Base-by-base conservation (phyloP, 345 rosid species). In the Pistacia integerrima region DNA sequence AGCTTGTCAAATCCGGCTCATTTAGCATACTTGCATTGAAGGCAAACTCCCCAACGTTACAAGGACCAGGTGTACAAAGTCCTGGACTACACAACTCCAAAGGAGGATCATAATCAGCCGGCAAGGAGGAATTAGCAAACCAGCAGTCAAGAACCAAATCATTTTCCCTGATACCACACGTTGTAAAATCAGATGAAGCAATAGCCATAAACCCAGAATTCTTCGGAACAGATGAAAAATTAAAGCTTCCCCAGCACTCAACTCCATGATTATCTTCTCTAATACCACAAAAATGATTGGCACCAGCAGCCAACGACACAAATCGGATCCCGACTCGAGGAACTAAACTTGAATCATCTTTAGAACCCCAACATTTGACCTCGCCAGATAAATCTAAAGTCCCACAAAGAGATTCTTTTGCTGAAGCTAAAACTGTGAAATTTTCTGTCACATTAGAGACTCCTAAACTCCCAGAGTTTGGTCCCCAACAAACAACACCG, bases 81-180 rank as follows among this genome's bases (percentile, higher is more conserved):
- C 99, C 98, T 2, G 98, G 99, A 83, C 98, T 93, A 70, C 97
- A 93, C 69, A 95, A 76, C 78, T 93, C 93, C 72, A 93, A 68
- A 1, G 99, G 99, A 74, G 98, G 98, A 82, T 86, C 88, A 35
- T 85, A 92, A 75, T 85, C 93, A 5, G 83, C 67, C 0, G 81
- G 81, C 0, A 82, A 77, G 10, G 88, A 83, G 12, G 85, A 88
- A 74, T 88, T 79, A 38, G 81, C 80, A 75, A 86, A 79, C 99
- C 99, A 96, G 58, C 97, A 93, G 82, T 91, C 97, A 56, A 91
- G 88, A 79, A 96, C 94, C 74, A 96, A 82, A 78, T 96, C 98
- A 73, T 79, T 87, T 84, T 93, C 99, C 82, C 92, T 79, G 1
- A 92, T 93, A 57, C 93, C 99, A 64, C 98, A 91, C 0, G 88